Evolutionary conservation across 2,329 filamentous ascomycete genomes (phyloP).

Genomic region (Cladosporium sp.): DNA sequence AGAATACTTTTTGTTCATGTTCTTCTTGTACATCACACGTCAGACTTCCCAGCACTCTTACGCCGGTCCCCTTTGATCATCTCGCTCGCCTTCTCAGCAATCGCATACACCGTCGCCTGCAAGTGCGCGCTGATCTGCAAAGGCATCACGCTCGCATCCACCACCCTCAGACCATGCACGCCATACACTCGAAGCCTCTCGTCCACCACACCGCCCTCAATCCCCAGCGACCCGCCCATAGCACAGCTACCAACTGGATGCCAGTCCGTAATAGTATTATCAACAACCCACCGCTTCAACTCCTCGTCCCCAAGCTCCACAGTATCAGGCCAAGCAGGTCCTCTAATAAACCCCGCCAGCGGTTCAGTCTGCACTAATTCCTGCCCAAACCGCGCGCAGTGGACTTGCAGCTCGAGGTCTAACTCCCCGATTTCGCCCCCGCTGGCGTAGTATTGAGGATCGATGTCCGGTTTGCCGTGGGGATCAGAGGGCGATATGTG

Average conservation of each 20-base stretch:
- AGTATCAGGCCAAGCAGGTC: constrained; percentile 1
- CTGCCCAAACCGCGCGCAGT: constrained; percentile 9
- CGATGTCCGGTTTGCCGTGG: background rate
- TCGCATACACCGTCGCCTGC: constrained; percentile 33
- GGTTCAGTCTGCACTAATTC: constrained; percentile 20
- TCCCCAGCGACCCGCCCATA: constrained; percentile 7
- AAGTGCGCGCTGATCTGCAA: constrained; percentile 30
- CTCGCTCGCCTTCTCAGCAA: constrained; percentile 44
- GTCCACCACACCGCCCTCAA: constrained; percentile 38
- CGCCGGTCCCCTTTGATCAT: constrained; percentile 25
- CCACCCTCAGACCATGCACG: constrained; percentile 38
- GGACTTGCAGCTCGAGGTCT: constrained; percentile 17
- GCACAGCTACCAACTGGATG: constrained; percentile 21
- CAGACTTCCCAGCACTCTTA: background rate
- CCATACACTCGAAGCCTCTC: constrained; percentile 41
- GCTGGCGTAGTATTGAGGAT: constrained; percentile 8
- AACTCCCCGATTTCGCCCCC: constrained; percentile 4
- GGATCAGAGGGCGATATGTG: constrained; percentile 25
- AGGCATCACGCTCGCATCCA: constrained; percentile 39
- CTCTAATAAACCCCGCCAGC: constrained; percentile 17
- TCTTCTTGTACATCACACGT: background rate
- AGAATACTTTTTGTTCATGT: background rate
- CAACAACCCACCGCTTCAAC: constrained; percentile 23
- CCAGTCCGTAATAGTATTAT: constrained; percentile 27
- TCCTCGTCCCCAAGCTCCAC: constrained; percentile 16